Evolutionary conservation across 805 yeast species (phyloP), one percentile per base, ranked within the genome.

Genomic region (Barnettozyma wickerhamii): DNA sequence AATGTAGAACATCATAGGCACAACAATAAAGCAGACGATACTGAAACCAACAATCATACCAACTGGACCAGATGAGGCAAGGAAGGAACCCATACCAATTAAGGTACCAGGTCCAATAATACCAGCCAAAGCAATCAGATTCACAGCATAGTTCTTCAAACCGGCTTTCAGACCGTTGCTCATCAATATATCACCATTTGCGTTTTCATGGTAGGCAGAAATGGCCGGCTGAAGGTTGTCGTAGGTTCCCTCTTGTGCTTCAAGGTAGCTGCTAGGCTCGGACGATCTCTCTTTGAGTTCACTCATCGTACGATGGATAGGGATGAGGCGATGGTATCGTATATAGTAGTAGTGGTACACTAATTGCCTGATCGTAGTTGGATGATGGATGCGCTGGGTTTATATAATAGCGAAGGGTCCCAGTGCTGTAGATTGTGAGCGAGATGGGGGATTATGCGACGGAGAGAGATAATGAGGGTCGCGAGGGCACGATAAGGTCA

Each of bases 71-170:
- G 75, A 75, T 28, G 66, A 56, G 7, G 61, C 51, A 13, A 77
- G 59, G 26, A 79, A 77, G n/a, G 63, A 53, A 6, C 79, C 78
- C 40, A 79, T 66, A 30, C 79, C 77, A 19, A 77, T 68, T 37
- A 75, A 62, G 20, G 70, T 71, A 46, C 82, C 83, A 1, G 82
- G 82, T 0, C 83, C 83, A 41, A 77, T 72, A 37, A 77, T 69
- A 30, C 82, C 81, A 19, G 81, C 78, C 7, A 75, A 49, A 4
- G 78, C 77, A 38, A 75, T 66, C 40, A 75, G 52, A 12, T 78
- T 69, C 30, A 74, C 64, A 51, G 72, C 77, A 42, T 78, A 58
- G 48, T 74, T 72, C 46, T 73, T 73, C 18, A 75, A 60, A 18
- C 68, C 72, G 43, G 75, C 65, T 43, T 71, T 70, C 30, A 73